These are phyloP conservation scores for Baorangia bicolor DNA, from an alignment of 768 basidiomycete genomes.

Conservation along the genomic window DNA sequence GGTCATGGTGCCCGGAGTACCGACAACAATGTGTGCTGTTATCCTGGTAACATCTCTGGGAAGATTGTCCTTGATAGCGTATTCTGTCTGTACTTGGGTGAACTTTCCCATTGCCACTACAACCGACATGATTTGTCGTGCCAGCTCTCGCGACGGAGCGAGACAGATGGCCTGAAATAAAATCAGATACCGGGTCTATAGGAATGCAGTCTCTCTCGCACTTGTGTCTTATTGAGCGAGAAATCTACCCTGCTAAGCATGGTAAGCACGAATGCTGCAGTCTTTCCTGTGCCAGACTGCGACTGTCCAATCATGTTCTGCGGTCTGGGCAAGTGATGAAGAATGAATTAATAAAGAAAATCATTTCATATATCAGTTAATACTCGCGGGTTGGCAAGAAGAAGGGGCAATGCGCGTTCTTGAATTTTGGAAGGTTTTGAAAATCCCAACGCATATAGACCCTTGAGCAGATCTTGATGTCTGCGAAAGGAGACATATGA, in stretches of 20 bases:
- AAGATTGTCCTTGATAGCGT: conserved; percentile 89
- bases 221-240: conserved; percentile 78
- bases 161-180: conserved; percentile 81
- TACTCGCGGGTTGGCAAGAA: conserved; percentile 85
- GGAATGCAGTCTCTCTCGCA: conserved; percentile 30
- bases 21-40: conserved; percentile 90
- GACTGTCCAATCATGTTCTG: conserved; percentile 99
- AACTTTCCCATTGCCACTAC: conserved; percentile 94
- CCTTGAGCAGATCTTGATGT: conserved; percentile 85
- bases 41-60: conserved; percentile 63
- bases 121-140: conserved; percentile 96
- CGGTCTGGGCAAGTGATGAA: conserved; percentile 53
- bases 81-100: conserved; percentile 89
- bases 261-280: conserved; percentile 95
- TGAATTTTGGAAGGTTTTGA: conserved; percentile 99
- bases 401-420: conserved; percentile 90
- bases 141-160: conserved; percentile 96
- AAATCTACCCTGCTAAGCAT: conserved; percentile 96
- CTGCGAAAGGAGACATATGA: conserved; percentile 40
- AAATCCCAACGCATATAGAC: conserved; percentile 93
- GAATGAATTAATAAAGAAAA: conserved; percentile 5
- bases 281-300: conserved; percentile 98
- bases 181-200: conserved; percentile 1
- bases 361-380: neutral
- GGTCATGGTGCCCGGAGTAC: conserved; percentile 93